Base-by-base conservation (phyloP, 2,329 filamentous ascomycete genomes). In the Fusarium albidum region DNA sequence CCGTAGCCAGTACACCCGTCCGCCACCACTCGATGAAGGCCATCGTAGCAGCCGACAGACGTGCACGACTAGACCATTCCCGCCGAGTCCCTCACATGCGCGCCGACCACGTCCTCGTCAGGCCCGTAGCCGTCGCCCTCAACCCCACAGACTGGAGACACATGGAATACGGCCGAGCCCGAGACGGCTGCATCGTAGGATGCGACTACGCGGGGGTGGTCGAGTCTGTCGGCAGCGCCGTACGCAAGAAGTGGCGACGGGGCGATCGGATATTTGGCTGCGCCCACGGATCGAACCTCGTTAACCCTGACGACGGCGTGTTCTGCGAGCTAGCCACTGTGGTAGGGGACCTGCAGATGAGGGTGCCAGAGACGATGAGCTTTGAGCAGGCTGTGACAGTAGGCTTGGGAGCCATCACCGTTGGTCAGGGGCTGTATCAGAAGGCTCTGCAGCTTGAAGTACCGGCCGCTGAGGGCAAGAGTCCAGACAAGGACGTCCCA, bases 261-360 rank as follows among this genome's bases (percentile, higher is more conserved):
- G 81, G 81, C 3, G 80, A 84, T 53, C 74, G 79, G 33, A 69
- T 82, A 27, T 65, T 68, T 18, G 80, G 80, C 6, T 61, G 73
- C 11, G 64, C 55, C 2, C 74, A 78, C 42, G 78, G 77, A 21
- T 46, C 51, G 2, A 50, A 63, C 13, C 11, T 45, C 13, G 10
- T 49, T 9, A 41, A 75, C 15, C 71, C 66, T 8, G 75, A 82
- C 4, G 70, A 73, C 34, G 81, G 80, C 9, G 65, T 76, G 1
- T 81, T 76, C 66, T 74, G 64, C 9, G 73, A 77, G 34, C 75
- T 75, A 45, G 59, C 73, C 18, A 52, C 70, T 1, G 75, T 63
- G 47, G 76, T 76, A 53, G 75, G 70, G 0, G 73, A 76, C 41
- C 13, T 78, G 2, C 72, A 75, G 42, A 69, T 79, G 49, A 75